phyloP scores from a whole-genome alignment of 805 yeast genomes.

The Candida parachauliodes region DNA sequence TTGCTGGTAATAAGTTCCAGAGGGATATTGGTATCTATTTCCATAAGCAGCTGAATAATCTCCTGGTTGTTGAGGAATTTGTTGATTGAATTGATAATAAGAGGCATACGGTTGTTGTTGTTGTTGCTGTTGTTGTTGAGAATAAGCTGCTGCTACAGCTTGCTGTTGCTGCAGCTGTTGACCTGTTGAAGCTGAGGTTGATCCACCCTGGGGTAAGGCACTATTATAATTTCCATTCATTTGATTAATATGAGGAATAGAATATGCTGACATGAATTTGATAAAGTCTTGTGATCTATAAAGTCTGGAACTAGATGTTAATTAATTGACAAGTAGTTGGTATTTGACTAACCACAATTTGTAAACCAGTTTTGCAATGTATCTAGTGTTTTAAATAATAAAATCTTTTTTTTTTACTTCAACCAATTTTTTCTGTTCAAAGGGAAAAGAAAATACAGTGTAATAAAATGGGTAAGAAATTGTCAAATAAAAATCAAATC shows the following conservation, averaged over 20 bases:
- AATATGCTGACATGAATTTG: constrained; percentile 9
- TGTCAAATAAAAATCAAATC: too few species aligned
- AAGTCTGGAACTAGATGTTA: too few species aligned
- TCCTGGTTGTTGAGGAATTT: constrained; percentile 9
- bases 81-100: constrained; percentile 17
- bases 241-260: constrained; percentile 4
- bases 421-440: too few species aligned
- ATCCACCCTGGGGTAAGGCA: constrained; percentile 6
- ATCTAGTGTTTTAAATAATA: too few species aligned
- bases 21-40: constrained; percentile 16
- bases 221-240: constrained; percentile 10
- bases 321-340: too few species aligned
- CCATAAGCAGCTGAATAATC: constrained; percentile 16
- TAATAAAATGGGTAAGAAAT: too few species aligned
- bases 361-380: too few species aligned
- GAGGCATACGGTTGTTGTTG: constrained; percentile 16
- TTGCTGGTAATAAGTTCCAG: constrained; percentile 9
- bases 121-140: constrained; percentile 12
- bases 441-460: too few species aligned
- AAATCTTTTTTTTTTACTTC: too few species aligned
- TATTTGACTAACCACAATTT: too few species aligned
- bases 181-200: neutral
- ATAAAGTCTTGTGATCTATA: too few species aligned
- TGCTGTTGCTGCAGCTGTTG: constrained; percentile 11
- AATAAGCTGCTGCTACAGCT: constrained; percentile 9